Evolutionary conservation across 352 stramenopile genomes (phyloP).

Genomic region (Blastocystis sp.): DNA sequence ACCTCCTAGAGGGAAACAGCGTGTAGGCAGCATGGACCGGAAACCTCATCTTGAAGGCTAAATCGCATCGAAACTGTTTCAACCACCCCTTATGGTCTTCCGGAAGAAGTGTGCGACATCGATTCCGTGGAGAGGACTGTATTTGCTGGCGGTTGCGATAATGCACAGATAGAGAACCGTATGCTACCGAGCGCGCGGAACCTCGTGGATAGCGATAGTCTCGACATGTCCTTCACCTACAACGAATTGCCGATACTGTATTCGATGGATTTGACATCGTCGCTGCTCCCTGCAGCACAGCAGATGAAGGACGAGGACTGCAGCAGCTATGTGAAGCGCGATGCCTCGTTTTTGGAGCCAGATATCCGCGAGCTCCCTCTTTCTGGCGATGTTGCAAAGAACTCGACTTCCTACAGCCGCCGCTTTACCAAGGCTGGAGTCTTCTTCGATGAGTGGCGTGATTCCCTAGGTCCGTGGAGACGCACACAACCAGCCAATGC

Average conservation of each 20-base stretch:
- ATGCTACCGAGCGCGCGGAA: background rate
- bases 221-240: slow-evolving; percentile 15
- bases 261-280: slow-evolving; percentile 19
- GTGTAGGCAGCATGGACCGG: background rate
- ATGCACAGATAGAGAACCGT: background rate
- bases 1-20: background rate
- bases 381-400: background rate
- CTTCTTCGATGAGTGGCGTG: too few species aligned
- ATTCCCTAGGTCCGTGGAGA: slow-evolving; percentile 10
- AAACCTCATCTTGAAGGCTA: background rate
- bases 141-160: background rate
- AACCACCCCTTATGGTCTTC: background rate
- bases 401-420: slow-evolving; percentile 53
- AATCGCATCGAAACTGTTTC: background rate
- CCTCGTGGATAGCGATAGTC: slow-evolving; percentile 1
- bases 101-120: background rate
- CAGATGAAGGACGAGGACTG: background rate
- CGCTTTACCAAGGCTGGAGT: background rate
- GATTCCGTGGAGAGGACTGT: background rate
- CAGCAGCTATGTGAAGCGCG: background rate
- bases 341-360: background rate
- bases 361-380: background rate
- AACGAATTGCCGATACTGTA: slow-evolving; percentile 15
- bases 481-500: slow-evolving; percentile 54
- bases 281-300: background rate